Evolutionary conservation across 306 rosid species (phyloP), one percentile per base, ranked within the genome.

Genomic region (Castanopsis chinensis): DNA sequence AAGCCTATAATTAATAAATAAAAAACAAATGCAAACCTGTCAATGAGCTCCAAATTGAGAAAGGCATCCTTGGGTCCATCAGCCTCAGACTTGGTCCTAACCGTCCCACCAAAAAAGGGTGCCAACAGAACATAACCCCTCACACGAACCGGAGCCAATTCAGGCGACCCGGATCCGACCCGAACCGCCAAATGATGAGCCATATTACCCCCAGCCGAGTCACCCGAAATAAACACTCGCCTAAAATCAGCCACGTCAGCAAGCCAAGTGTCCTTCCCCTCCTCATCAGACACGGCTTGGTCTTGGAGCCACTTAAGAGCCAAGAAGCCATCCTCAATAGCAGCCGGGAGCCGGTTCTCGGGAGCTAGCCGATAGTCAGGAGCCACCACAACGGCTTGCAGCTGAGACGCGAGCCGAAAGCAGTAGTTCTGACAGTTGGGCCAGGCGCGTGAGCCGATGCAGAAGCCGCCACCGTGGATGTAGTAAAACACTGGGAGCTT

Each of bases 371-470:
- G 90, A 35, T 94, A 94, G 76, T 94, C 97, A 0, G 94, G 97
- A 0, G 98, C 58, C 21, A 94, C 51, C 0, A 94, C 74, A 1
- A 94, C 65, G 0, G 83, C 97, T 45, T 57, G 85, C 70, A 92
- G 96, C 74, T 78, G 73, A 6, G 71, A 69, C 61, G 93, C 84
- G 0, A 94, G 94, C 25, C 81, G 90, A 7, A 88, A 76, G 73
- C 98, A 92, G 80, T 90, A 94, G 86, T 92, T 94, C 5, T 94
- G 97, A 74, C 88, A 94, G 63, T 92, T 87, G 2, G 97, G 94
- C 98, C 98, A 94, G 1, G 96, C 55, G 21, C 96, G 96, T 0
- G 98, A 94, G 85, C 98, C 93, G 85, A 94, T 94, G 79, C 97
- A 92, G 75, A 94, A 94, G 78, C 98, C 97, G 28, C 98, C 98